Percentiles rank a stretch among this genome's conserved stretches.
phyloP scores from a whole-genome alignment of 2,329 filamentous ascomycete species.

The Xylaria multiplex region DNA sequence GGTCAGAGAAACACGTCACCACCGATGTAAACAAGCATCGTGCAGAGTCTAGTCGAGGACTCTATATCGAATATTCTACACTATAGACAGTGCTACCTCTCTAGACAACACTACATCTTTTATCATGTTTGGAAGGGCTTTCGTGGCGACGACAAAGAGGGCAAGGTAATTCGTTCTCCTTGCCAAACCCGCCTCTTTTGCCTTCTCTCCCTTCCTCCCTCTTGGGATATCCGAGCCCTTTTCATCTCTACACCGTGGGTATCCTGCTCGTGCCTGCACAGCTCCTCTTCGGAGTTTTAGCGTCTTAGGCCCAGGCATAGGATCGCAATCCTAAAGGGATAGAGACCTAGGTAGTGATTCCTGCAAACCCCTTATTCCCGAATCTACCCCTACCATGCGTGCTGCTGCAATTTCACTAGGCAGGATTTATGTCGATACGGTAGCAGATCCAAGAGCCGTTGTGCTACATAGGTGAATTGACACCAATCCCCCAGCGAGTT shows the following conservation, averaged over 20 bases:
- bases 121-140: too few relatives aligned
- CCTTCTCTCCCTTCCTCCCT: neutral
- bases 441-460: neutral
- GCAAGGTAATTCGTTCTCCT: neutral
- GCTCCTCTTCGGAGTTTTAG: conserved; percentile 25
- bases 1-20: neutral
- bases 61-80: neutral
- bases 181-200: neutral
- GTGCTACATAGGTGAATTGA: conserved; percentile 21
- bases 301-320: conserved; percentile 37
- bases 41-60: neutral
- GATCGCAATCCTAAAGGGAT: conserved; percentile 37
- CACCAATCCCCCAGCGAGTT: conserved; percentile 32
- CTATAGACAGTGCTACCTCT: neutral
- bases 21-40: neutral
- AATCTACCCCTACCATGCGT: conserved; percentile 33
- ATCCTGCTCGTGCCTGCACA: conserved; percentile 35
- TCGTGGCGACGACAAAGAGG: conserved; percentile 27
- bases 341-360: conserved; percentile 27
- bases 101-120: neutral
- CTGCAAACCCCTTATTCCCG: conserved; percentile 8
- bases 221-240: neutral
- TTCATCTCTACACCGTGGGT: neutral
- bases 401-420: conserved; percentile 35
- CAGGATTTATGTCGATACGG: neutral